Evolutionary conservation across 257 asterid genomes (phyloP).

Genomic region (Jaltomata sinuosa): DNA sequence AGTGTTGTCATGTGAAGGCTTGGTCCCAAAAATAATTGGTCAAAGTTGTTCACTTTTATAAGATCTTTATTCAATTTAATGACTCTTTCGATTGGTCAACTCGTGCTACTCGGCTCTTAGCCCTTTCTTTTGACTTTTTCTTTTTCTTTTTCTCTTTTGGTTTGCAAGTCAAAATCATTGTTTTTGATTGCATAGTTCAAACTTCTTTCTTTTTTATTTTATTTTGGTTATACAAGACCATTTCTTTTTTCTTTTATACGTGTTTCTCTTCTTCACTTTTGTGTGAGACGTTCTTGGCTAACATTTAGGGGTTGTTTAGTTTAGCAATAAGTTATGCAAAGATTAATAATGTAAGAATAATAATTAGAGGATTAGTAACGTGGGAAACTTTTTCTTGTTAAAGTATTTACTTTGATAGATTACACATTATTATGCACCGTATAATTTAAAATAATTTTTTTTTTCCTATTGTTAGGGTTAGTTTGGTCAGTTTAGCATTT

Average conservation of each 20-base stretch:
- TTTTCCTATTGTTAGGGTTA: background rate
- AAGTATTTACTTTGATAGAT: background rate
- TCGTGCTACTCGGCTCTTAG: background rate
- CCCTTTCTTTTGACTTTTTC: background rate
- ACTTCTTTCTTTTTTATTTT: background rate
- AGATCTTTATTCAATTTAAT: background rate
- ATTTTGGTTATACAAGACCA: background rate
- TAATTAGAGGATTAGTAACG: too few relatives aligned
- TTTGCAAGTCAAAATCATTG: background rate
- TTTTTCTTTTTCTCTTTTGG: background rate
- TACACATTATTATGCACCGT: background rate
- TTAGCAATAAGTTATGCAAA: background rate
- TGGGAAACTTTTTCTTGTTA: too few relatives aligned
- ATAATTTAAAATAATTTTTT: background rate
- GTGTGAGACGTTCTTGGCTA: background rate
- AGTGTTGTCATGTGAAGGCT: background rate
- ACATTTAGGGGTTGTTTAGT: too few relatives aligned
- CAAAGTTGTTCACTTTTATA: background rate
- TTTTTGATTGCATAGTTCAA: background rate
- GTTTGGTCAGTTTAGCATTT: background rate
- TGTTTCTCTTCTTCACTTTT: background rate
- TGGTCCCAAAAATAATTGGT: background rate
- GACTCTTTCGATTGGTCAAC: background rate
- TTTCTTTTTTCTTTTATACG: background rate
- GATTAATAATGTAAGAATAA: background rate